A percentile compares a stretch with the other conserved stretches of the same genome.
Evolutionary conservation across 2,329 filamentous ascomycete species (phyloP).

Genomic region (Phaeosphaeria sp.): DNA sequence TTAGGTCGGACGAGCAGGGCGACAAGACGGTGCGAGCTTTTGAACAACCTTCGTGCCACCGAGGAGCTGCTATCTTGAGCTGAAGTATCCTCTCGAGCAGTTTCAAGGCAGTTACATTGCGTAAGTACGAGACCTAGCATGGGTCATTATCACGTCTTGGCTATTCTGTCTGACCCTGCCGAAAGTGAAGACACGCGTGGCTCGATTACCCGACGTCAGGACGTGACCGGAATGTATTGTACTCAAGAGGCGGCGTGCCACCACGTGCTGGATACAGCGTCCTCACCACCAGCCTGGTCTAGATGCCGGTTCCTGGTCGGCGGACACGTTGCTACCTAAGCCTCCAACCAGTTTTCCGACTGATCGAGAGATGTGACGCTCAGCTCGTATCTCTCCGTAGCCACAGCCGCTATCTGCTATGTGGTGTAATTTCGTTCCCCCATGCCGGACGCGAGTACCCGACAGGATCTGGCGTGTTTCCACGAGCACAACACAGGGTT

Average conservation of each 20-base stretch:
- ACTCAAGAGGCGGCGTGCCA: not conserved
- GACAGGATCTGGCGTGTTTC: not conserved
- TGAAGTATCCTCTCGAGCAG: not conserved
- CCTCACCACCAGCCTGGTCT: not conserved
- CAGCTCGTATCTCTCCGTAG: not conserved
- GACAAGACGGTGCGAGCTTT: not conserved
- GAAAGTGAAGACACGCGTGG: not conserved
- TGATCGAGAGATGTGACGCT: not conserved
- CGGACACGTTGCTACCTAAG: not conserved
- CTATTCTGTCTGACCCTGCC: not conserved
- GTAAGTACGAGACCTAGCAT: not conserved
- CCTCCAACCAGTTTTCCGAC: not conserved
- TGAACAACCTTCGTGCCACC: not conserved
- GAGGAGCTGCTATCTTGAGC: not conserved
- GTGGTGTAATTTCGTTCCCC: not conserved
- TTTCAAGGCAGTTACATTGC: not conserved
- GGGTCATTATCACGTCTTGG: not conserved
- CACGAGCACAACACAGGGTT: not conserved
- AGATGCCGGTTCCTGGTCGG: not conserved
- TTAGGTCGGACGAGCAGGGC: not conserved
- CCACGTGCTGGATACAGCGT: not conserved
- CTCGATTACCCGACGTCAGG: not conserved
- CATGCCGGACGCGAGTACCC: not conserved
- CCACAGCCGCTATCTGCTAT: not conserved
- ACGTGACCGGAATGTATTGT: not conserved